These are phyloP conservation scores for Medicago ruthenica DNA, from an alignment of 306 rosid species.

Conservation along the genomic window DNA sequence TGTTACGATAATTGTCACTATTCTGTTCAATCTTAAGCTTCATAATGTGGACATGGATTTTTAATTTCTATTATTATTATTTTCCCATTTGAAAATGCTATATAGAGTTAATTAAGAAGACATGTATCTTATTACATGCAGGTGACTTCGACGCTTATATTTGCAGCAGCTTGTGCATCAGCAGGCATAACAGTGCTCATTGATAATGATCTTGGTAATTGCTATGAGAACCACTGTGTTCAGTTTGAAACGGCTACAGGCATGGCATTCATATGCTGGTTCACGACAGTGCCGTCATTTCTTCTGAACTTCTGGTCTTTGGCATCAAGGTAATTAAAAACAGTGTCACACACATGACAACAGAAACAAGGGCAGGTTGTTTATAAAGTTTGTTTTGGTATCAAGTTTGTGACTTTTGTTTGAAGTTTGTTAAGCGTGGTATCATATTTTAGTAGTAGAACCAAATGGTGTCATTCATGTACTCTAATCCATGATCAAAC, in stretches of 20 bases:
- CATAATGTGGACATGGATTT: constrained; percentile 11
- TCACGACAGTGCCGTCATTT: constrained; percentile 78
- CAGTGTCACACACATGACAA: neutral
- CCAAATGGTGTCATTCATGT: constrained; percentile 30
- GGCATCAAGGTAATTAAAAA: constrained; percentile 60
- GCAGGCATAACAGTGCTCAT: constrained; percentile 95
- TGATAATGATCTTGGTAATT: constrained; percentile 76
- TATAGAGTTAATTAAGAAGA: constrained; percentile 39
- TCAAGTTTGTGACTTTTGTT: constrained; percentile 15
- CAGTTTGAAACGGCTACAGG: constrained; percentile 88
- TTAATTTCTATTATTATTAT: constrained; percentile 14
- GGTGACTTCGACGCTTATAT: constrained; percentile 82
- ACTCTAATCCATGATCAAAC: constrained; percentile 34
- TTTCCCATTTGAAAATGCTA: constrained; percentile 18
- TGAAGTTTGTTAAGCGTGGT: constrained; percentile 1
- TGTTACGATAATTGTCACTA: constrained; percentile 19
- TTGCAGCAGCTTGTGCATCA: constrained; percentile 96
- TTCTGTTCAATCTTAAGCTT: constrained; percentile 20
- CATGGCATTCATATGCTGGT: constrained; percentile 91
- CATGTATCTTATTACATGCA: constrained; percentile 46
- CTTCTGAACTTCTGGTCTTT: constrained; percentile 83
- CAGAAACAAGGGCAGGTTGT: constrained; percentile 22
- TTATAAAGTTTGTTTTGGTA: constrained; percentile 38
- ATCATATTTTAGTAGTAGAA: constrained; percentile 16
- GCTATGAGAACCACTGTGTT: constrained; percentile 69